These are phyloP conservation scores for Trypanosomatidae sp. DNA, from an alignment of 208 protist genomes.

Conservation along the genomic window DNA sequence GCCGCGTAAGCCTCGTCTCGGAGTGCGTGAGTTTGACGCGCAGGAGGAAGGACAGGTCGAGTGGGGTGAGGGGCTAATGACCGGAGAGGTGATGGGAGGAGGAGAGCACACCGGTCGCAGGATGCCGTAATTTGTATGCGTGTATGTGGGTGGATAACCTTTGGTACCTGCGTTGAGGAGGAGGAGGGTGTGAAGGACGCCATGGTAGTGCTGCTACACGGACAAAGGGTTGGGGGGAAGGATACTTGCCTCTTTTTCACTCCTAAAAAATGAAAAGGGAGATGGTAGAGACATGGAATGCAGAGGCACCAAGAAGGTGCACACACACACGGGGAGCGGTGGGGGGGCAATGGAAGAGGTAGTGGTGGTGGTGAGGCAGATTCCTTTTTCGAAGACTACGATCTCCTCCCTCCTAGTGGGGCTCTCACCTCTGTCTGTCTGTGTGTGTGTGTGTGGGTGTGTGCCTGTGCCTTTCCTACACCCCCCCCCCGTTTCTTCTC, in stretches of 20 bases:
- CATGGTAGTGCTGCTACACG: not conserved
- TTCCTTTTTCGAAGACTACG: not conserved
- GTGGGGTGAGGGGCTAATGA: not conserved
- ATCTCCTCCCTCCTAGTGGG: not conserved
- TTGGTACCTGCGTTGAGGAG: not conserved
- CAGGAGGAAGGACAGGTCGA: not conserved
- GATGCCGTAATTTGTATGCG: not conserved
- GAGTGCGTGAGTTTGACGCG: not conserved
- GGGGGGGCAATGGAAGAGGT: not conserved
- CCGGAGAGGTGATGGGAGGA: not conserved
- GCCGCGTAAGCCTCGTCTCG: not conserved
- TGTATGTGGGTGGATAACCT: not conserved
- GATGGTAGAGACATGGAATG: not conserved
- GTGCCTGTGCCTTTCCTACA: not conserved
- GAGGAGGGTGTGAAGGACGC: not conserved
- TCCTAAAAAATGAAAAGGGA: not conserved
- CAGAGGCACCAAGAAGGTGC: not conserved
- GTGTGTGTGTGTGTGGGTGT: no score
- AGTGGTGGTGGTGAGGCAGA: not conserved
- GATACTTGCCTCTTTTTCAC: not conserved
- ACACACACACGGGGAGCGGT: no score
- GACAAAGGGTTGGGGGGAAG: no score
- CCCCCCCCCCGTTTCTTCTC: not conserved
- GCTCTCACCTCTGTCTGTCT: not conserved
- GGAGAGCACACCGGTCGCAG: not conserved